Evolutionary conservation across 345 rosid species (phyloP).

Genomic region (Cardamine chenopodiifolia): DNA sequence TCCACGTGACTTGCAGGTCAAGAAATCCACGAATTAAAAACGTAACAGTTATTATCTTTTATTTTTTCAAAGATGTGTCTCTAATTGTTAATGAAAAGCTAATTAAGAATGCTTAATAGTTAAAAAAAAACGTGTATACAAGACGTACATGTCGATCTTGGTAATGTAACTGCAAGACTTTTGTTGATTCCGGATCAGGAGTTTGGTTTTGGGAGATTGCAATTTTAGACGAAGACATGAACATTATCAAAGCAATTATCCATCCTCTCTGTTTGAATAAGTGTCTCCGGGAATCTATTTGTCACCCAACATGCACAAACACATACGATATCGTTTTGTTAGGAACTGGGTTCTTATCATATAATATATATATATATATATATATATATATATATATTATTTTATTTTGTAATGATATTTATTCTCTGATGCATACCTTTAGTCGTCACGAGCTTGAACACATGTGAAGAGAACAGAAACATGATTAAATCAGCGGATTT

Average conservation of each 20-base stretch:
- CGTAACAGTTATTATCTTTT: too few species aligned
- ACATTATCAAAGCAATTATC: slow-evolving; percentile 26
- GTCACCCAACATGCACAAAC: slow-evolving; percentile 15
- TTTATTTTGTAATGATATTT: background rate
- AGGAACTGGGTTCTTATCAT: slow-evolving; percentile 7
- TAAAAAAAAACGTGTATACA: background rate
- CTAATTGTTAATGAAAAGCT: background rate
- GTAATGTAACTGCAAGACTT: slow-evolving; percentile 34
- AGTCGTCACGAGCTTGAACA: slow-evolving; percentile 32
- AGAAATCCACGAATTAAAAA: background rate
- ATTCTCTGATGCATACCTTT: slow-evolving; percentile 31
- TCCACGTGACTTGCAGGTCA: slow-evolving; percentile 24
- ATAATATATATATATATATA: background rate
- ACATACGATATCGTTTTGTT: slow-evolving; percentile 21
- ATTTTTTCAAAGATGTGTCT: background rate
- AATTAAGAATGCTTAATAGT: background rate
- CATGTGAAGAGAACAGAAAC: slow-evolving; percentile 38
- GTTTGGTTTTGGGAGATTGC: slow-evolving; percentile 30
- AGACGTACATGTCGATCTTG: slow-evolving; percentile 37
- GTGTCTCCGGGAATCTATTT: slow-evolving; percentile 23
- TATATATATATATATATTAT: background rate
- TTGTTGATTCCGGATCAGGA: slow-evolving; percentile 28
- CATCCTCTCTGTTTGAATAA: slow-evolving; percentile 28
- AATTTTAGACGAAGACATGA: slow-evolving; percentile 26
- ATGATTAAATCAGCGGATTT: slow-evolving; percentile 31